Base-by-base conservation (phyloP, 176 grass and related monocot species). In the Guadua angustifolia region DNA sequence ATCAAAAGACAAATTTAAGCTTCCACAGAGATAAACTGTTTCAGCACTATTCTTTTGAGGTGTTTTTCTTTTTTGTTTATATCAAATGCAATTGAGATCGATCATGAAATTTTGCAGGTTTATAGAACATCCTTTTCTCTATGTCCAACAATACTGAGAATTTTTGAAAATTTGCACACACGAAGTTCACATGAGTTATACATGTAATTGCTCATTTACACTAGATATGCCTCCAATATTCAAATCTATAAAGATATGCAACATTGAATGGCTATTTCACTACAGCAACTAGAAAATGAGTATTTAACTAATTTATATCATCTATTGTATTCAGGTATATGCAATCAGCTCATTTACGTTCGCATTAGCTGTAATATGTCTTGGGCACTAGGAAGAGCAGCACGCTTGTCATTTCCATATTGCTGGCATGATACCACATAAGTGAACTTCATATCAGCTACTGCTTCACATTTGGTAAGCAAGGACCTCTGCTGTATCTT, bases 401-500 rank as follows among this genome's bases (percentile, higher is more conserved):
- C 89, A 82, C 94, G 88, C 84, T 97, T 97, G 78, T 94, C 88
- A 89, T 90, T 94, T 82, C 94, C 94, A 87, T 97, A 97, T 72
- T 97, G 92, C 88, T 97, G 94, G 86, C 94, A 97, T 39, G 94
- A 97, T 56, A 97, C 94, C 6, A 97, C 94, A 81, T 94, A 94
- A 32, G 92, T 94, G 81, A 97, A 97, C 82, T 97, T 97, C 94
- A 97, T 92, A 67, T 97, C 94, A 75, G 92, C 88, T 59, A 98
- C 49, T 72, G 92, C 90, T 91, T 98, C 90, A 76, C 92, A 93
- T 82, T 98, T 86, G 58, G 92, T 83, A 83, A 71, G 55, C 57
- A 94, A 87, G 59, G 90, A 93, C 82, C 74, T 82, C 81, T 91
- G 81, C 33, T 91, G 82, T 85, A 81, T 79, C 32, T 97, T 97